Evolutionary conservation across 768 basidiomycete species (phyloP).

Genomic region (Podaxis sp.): DNA sequence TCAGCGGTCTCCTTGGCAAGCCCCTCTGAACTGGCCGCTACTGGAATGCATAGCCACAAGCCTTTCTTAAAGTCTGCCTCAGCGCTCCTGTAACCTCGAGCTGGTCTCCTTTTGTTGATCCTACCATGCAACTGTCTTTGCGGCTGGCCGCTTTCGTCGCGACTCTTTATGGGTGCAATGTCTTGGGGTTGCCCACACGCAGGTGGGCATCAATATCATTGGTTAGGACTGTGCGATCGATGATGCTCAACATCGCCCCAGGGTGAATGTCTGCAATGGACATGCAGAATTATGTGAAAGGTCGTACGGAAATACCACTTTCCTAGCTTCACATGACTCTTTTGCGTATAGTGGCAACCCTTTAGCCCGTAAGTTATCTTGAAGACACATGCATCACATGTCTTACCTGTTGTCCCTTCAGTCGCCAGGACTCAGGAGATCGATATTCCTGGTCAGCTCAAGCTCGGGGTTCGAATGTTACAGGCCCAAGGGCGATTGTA

Average conservation of each 20-base stretch:
- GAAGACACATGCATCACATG: neutral
- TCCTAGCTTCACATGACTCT: constrained; percentile 53
- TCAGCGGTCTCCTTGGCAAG: neutral
- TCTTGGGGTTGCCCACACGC: constrained; percentile 20
- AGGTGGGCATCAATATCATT: constrained; percentile 19
- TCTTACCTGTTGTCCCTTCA: constrained; percentile 13
- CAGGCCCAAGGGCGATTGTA: constrained; percentile 54
- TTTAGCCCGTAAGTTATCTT: constrained; percentile 36
- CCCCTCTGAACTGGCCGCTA: neutral
- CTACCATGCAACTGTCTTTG: constrained; percentile 21
- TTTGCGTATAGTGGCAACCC: constrained; percentile 49
- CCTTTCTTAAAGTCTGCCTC: neutral
- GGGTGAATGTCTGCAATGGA: constrained; percentile 58
- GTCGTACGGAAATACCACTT: constrained; percentile 50
- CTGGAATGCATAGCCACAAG: neutral
- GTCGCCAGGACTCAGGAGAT: constrained; percentile 49
- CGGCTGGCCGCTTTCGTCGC: constrained; percentile 30
- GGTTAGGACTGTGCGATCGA: neutral
- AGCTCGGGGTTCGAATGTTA: constrained; percentile 46
- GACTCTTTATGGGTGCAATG: constrained; percentile 17
- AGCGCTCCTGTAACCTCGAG: constrained; percentile 14
- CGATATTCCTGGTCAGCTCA: constrained; percentile 43
- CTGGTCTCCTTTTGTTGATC: constrained; percentile 37
- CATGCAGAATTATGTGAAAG: constrained; percentile 57
- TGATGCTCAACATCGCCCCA: constrained; percentile 15